A percentile compares a stretch with the other conserved stretches of the same genome.
Evolutionary conservation across 2,329 filamentous ascomycete species (phyloP).

Genomic region (Passalora sequoiae): DNA sequence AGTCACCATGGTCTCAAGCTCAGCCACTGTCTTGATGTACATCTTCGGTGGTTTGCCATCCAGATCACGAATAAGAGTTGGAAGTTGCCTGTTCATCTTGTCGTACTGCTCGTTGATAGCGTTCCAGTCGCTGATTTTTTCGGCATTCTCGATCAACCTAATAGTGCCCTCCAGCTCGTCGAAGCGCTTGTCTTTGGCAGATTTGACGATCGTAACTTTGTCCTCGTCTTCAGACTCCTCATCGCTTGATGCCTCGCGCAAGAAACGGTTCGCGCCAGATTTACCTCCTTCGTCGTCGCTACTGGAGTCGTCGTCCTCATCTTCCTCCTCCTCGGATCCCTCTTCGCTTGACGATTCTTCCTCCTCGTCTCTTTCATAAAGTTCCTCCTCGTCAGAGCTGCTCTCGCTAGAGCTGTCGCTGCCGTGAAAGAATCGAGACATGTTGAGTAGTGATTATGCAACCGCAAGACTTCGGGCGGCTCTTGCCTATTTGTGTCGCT

Average conservation of each 20-base stretch:
- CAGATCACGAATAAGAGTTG: conserved; percentile 48
- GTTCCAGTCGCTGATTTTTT: conserved; percentile 97
- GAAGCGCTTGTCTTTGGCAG: conserved; percentile 93
- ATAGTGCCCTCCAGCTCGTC: conserved; percentile 90
- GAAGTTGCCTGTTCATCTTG: conserved; percentile 58
- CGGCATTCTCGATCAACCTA: conserved; percentile 87
- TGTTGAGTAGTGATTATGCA: conserved; percentile 13
- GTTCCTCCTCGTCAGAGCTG: conserved; percentile 90
- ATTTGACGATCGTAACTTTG: conserved; percentile 81
- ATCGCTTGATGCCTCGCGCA: conserved; percentile 58
- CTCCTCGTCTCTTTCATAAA: conserved; percentile 79
- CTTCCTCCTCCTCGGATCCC: conserved; percentile 32
- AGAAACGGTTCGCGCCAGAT: conserved; percentile 74
- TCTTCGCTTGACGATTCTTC: conserved; percentile 47
- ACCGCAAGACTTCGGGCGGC: conserved; percentile 9
- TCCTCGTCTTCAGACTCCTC: conserved; percentile 80
- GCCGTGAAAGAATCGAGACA: conserved; percentile 92
- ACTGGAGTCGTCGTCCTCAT: conserved; percentile 44
- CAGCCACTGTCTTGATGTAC: conserved; percentile 88
- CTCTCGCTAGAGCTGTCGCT: conserved; percentile 95
- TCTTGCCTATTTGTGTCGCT: conserved; percentile 11
- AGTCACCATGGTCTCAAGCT: conserved; percentile 90
- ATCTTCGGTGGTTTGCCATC: conserved; percentile 77
- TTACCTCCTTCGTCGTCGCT: conserved; percentile 55
- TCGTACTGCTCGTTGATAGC: conserved; percentile 58